phyloP scores from a whole-genome alignment of 108 stramenopile species.

The Schizochytrium sp. region DNA sequence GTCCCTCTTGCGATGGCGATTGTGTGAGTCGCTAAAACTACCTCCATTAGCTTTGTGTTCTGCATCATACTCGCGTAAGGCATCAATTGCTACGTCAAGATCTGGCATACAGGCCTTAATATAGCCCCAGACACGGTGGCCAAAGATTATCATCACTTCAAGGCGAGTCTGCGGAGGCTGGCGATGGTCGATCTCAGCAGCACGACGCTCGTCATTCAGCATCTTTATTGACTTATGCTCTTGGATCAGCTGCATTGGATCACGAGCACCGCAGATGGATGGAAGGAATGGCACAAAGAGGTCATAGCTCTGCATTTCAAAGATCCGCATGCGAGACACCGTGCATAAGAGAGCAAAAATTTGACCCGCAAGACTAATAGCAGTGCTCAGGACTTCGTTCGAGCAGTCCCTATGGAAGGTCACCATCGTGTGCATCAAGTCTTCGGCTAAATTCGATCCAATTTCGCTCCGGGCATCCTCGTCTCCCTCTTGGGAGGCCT shows the following conservation, averaged over 20 bases:
- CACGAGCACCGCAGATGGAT: conserved; percentile 55
- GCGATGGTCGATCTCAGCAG: conserved; percentile 48
- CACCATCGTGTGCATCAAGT: conserved; percentile 45
- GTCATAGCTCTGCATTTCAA: conserved; percentile 51
- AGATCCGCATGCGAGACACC: conserved; percentile 17
- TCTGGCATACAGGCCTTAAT: background rate
- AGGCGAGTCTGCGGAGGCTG: conserved; percentile 47
- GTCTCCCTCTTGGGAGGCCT: background rate
- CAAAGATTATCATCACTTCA: conserved; percentile 51
- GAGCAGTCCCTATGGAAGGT: conserved; percentile 8
- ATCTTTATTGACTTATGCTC: conserved; percentile 49
- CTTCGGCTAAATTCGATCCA: conserved; percentile 19
- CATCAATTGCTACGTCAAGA: conserved; percentile 38
- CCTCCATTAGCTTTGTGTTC: background rate
- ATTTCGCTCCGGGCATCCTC: conserved; percentile 28
- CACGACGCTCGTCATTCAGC: conserved; percentile 39
- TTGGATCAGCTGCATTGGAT: conserved; percentile 35
- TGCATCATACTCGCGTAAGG: conserved; percentile 15
- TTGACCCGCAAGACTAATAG: conserved; percentile 7
- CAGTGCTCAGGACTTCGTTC: conserved; percentile 14
- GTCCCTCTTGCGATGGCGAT: conserved; percentile 42
- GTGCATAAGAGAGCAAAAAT: conserved; percentile 40
- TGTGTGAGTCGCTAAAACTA: conserved; percentile 1
- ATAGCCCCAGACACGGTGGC: conserved; percentile 46
- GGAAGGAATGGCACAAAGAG: conserved; percentile 54